Conservation (phyloP, 805 yeast species). For the Kuraishia piskuri region DNA sequence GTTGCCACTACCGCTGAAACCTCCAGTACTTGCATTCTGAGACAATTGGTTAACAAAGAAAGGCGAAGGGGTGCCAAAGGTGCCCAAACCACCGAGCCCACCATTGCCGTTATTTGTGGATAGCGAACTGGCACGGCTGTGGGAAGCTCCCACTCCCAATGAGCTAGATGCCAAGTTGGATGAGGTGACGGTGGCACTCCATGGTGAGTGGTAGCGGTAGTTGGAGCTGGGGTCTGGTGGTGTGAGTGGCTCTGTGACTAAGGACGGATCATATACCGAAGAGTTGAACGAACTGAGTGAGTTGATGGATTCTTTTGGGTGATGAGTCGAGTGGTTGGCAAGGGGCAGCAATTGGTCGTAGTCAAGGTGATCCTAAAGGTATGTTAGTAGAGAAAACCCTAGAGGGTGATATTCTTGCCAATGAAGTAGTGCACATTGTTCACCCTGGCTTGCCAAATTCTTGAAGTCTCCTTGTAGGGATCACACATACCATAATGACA, state of each 20-base stretch:
- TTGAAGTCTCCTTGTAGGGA: too few relatives aligned
- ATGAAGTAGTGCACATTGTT: too few relatives aligned
- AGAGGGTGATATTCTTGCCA: too few relatives aligned
- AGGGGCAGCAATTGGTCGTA: not conserved
- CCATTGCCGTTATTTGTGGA: not conserved
- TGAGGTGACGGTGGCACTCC: conserved; percentile 4
- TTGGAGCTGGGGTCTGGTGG: conserved; percentile 8
- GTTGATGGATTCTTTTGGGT: conserved; percentile 8
- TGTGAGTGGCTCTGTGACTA: conserved; percentile 7
- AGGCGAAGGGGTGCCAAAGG: not conserved
- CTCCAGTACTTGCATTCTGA: not conserved
- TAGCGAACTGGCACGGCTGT: not conserved
- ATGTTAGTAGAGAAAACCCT: not conserved
- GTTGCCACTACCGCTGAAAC: not conserved
- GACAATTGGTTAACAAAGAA: not conserved
- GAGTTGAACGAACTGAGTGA: conserved; percentile 8
- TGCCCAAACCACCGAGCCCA: not conserved
- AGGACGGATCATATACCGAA: conserved; percentile 1
- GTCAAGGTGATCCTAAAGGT: not conserved
- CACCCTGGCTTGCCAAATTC: too few relatives aligned
- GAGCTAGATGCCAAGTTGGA: not conserved
- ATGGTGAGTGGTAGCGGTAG: conserved; percentile 7
- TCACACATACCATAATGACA: not conserved
- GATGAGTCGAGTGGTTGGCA: conserved; percentile 3
- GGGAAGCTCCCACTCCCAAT: not conserved